phyloP scores from a whole-genome alignment of 306 rosid species.

The Sindora glabra region DNA sequence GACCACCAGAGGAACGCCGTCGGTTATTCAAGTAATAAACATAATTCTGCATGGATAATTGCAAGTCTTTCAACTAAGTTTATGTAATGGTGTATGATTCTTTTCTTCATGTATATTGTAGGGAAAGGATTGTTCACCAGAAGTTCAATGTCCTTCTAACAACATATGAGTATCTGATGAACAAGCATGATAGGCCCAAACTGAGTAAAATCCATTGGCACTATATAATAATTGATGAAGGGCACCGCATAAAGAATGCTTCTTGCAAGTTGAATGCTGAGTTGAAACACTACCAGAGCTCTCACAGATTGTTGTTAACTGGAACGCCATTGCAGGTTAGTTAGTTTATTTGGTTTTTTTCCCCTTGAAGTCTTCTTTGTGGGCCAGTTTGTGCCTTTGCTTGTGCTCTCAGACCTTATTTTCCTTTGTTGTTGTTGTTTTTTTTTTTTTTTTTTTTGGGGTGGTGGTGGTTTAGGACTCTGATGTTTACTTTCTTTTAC shows the following conservation, averaged over 20 bases:
- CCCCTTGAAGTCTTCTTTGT: no score
- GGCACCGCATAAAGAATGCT: constrained; percentile 99
- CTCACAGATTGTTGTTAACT: constrained; percentile 94
- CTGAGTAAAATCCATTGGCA: constrained; percentile 95
- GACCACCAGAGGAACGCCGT: constrained; percentile 96
- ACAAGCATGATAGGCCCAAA: constrained; percentile 99
- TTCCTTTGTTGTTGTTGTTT: no score
- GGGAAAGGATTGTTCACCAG: constrained; percentile 92
- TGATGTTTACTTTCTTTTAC: no score
- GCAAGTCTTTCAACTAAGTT: background rate
- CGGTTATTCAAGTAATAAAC: constrained; percentile 72
- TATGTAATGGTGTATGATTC: constrained; percentile 12
- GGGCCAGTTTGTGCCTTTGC: no score
- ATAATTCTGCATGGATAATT: constrained; percentile 1
- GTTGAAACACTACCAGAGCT: constrained; percentile 86
- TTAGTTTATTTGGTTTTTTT: no score
- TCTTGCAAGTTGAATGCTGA: constrained; percentile 99
- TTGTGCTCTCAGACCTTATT: background rate
- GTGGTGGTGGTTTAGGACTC: no score
- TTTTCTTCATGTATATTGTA: constrained; percentile 35
- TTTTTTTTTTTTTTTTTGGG: background rate
- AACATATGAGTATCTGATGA: constrained; percentile 96
- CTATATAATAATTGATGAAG: constrained; percentile 95
- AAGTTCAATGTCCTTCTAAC: constrained; percentile 96
- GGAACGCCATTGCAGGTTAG: constrained; percentile 99